These are phyloP conservation scores for Nicotiana tabacum DNA, from an alignment of 257 asterid genomes.

Conservation along the genomic window DNA sequence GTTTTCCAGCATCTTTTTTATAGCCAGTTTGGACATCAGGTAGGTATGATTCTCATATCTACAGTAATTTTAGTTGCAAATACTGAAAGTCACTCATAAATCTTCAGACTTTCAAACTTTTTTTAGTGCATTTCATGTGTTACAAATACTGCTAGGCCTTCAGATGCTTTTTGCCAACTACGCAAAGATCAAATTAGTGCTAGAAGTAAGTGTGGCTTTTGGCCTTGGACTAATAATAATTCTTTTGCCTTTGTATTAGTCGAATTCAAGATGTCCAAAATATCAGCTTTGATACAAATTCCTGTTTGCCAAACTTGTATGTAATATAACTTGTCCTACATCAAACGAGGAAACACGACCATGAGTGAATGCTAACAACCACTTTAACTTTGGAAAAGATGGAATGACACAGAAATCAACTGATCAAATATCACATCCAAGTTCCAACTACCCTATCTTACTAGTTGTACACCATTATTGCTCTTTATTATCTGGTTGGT, in stretches of 20 bases:
- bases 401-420: not conserved
- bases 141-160: not conserved
- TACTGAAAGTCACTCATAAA: not conserved
- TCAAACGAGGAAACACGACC: slow-evolving; percentile 4
- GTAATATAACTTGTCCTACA: not conserved
- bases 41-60: not conserved
- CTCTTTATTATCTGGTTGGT: not conserved
- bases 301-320: not conserved
- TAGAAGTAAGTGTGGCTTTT: not conserved
- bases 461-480: not conserved
- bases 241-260: not conserved
- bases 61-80: too few relatives aligned
- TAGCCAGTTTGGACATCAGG: not conserved
- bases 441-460: not conserved
- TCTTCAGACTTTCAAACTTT: not conserved
- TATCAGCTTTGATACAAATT: not conserved
- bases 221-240: not conserved
- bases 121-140: not conserved
- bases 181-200: not conserved
- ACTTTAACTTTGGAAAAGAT: not conserved
- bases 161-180: too few relatives aligned
- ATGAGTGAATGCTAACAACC: not conserved
- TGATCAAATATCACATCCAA: not conserved
- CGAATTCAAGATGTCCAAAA: not conserved
- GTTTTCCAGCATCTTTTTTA: not conserved